Percentiles rank a stretch among this genome's conserved stretches.
phyloP scores from a whole-genome alignment of 1,284 basidiomycete genomes.

The Sporisorium iseilematis-ciliati region DNA sequence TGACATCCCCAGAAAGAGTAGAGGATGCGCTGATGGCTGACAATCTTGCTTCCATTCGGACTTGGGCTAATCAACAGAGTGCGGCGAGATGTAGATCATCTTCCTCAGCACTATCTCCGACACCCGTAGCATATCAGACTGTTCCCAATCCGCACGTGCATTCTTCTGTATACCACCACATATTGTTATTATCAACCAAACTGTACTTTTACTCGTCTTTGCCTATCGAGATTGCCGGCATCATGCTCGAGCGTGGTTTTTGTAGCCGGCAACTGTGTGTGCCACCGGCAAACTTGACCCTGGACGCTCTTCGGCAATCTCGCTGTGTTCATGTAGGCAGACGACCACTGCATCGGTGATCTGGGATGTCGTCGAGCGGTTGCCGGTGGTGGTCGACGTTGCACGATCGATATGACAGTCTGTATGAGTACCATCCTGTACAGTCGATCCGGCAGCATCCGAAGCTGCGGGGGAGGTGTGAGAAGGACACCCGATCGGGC shows the following conservation, averaged over 20 bases:
- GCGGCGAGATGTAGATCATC: slow-evolving; percentile 65
- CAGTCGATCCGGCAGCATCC: neutral
- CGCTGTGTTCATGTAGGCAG: too few relatives aligned
- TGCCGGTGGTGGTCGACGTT: too few relatives aligned
- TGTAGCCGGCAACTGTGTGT: too few relatives aligned
- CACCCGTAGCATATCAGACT: neutral
- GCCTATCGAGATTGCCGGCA: too few relatives aligned
- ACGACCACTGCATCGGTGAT: too few relatives aligned
- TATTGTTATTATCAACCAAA: too few relatives aligned
- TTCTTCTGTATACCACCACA: slow-evolving; percentile 16
- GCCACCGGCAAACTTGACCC: too few relatives aligned
- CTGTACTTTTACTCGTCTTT: slow-evolving; percentile 8
- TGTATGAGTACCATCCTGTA: neutral
- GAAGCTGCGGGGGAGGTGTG: neutral
- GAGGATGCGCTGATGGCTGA: neutral
- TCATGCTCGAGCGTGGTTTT: too few relatives aligned
- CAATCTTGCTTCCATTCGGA: neutral
- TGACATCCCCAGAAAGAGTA: neutral
- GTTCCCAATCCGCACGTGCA: slow-evolving; percentile 1
- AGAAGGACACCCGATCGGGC: neutral
- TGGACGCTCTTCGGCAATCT: too few relatives aligned
- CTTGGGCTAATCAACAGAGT: slow-evolving; percentile 42
- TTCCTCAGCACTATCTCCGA: neutral
- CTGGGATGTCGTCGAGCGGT: too few relatives aligned
- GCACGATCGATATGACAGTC: too few relatives aligned